Base-by-base conservation (phyloP, 1,284 basidiomycete genomes). In the Bondarzewia mesenterica region DNA sequence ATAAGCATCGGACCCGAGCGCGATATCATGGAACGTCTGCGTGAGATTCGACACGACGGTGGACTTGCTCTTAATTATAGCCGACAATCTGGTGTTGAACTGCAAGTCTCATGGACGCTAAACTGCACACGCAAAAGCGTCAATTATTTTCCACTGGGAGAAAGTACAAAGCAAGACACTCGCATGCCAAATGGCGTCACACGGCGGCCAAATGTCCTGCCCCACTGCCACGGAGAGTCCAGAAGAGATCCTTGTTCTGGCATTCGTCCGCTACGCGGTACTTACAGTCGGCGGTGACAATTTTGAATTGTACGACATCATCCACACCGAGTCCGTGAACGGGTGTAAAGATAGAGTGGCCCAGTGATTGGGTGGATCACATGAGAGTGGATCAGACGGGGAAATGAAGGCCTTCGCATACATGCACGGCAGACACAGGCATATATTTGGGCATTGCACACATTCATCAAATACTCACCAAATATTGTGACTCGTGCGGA, bases 1-100 rank as follows among this genome's bases (percentile, higher is more conserved):
- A 54, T 79, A 78, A n/a, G 76, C 74, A 1, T 66, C 67, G 46
- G 70, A 72, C 47, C 68, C 69, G 0, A 72, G 74, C 3, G 75
- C 70, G 40, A 78, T 64, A 40, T 62, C 65, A 29, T 73, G 61
- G 58, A 77, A 60, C 48, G 62, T 57, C 51, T 74, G 65, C 5
- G 69, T 64, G 6, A 68, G 59, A 27, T 59, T 57, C 43, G 62
- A 67, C 5, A 67, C 63, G 1, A 53, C 52, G 36, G 57, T 49
- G 29, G 8, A 32, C 8, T 7, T 15, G 2, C 8, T 32, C 2
- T 32, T 32, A 39, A 71, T n/a, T n/a, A n/a, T 69, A 35, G 74
- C 67, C 16, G 52, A 60, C 0, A 60, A 48, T 2, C 70, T 73
- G 10, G 67, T 67, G 52, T 78, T 72, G 64, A 65, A 77, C 22